Evolutionary conservation across 352 stramenopile genomes (phyloP).

Genomic region (Aphanomyces euteiches): DNA sequence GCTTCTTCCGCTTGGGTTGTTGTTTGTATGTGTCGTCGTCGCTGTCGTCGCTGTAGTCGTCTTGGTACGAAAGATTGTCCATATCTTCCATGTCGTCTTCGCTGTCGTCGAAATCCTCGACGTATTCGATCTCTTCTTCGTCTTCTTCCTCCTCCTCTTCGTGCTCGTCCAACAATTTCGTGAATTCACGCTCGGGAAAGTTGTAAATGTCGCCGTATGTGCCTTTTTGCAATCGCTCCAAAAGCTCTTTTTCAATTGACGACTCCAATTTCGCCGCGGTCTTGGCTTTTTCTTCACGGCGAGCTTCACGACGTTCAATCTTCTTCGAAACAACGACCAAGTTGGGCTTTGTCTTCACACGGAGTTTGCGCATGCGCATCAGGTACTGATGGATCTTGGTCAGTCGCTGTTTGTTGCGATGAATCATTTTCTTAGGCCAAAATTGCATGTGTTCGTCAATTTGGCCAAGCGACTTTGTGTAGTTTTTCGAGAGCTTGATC

Average conservation of each 20-base stretch:
- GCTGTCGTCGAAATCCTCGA: constrained; percentile 76
- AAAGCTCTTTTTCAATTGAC: constrained; percentile 96
- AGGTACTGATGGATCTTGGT: constrained; percentile 99
- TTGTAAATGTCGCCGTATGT: constrained; percentile 99
- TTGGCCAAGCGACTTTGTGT: constrained; percentile 92
- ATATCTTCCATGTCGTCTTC: constrained; percentile 90
- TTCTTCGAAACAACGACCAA: constrained; percentile 94
- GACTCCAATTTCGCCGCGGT: constrained; percentile 86
- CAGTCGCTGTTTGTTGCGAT: constrained; percentile 98
- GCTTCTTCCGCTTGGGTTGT: constrained; percentile 52
- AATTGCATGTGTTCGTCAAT: constrained; percentile 97
- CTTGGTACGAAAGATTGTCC: constrained; percentile 58
- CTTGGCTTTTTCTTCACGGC: constrained; percentile 96
- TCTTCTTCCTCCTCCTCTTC: constrained; percentile 72
- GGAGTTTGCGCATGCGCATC: constrained; percentile 97
- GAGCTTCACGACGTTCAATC: constrained; percentile 93
- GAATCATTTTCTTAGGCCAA: constrained; percentile 96
- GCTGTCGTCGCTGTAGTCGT: constrained; percentile 45
- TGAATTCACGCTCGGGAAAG: constrained; percentile 93
- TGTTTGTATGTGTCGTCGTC: constrained; percentile 37
- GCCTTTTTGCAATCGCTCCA: constrained; percentile 95
- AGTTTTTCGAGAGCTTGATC: constrained; percentile 96
- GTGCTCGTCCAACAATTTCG: constrained; percentile 76
- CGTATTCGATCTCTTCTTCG: constrained; percentile 70
- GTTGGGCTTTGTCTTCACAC: constrained; percentile 93